Conservation (phyloP, 345 rosid species). For the Gossypium rotundifolium region DNA sequence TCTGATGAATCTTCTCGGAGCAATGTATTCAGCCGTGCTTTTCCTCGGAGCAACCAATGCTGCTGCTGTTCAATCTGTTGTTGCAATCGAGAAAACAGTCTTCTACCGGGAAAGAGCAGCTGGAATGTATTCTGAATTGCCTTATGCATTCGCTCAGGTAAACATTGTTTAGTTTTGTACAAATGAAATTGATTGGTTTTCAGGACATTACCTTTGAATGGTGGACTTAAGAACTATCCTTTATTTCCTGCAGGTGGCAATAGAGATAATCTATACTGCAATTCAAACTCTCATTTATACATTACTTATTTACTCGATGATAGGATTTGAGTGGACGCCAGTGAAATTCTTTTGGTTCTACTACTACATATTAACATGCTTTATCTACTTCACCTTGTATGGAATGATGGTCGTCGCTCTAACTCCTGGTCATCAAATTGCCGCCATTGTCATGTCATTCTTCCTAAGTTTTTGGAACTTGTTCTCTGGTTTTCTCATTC, state of each 20-base stretch:
- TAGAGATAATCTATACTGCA: constrained; percentile 53
- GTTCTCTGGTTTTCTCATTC: constrained; percentile 4
- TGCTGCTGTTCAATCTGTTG: constrained; percentile 51
- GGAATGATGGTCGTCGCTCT: constrained; percentile 29
- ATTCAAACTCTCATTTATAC: constrained; percentile 47
- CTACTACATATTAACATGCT: constrained; percentile 54
- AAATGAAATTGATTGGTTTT: neutral
- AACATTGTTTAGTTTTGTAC: neutral
- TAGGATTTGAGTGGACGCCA: constrained; percentile 56
- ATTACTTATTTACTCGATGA: constrained; percentile 68
- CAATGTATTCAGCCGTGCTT: constrained; percentile 58
- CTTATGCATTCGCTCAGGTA: constrained; percentile 72
- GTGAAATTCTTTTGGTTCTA: constrained; percentile 52
- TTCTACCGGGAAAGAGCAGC: constrained; percentile 73
- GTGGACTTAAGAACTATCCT: neutral
- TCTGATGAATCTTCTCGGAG: constrained; percentile 55
- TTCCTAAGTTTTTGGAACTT: constrained; percentile 7
- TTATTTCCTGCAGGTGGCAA: constrained; percentile 46
- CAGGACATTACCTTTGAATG: neutral
- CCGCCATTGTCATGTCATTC: constrained; percentile 27
- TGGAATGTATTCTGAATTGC: constrained; percentile 68
- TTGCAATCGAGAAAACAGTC: constrained; percentile 58
- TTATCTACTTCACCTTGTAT: constrained; percentile 49
- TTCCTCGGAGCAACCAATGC: constrained; percentile 57
- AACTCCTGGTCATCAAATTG: constrained; percentile 65